Evolutionary conservation across 176 grass and related monocot genomes (phyloP), one percentile per base, ranked within the genome.

Genomic region (Panicum miliaceum): DNA sequence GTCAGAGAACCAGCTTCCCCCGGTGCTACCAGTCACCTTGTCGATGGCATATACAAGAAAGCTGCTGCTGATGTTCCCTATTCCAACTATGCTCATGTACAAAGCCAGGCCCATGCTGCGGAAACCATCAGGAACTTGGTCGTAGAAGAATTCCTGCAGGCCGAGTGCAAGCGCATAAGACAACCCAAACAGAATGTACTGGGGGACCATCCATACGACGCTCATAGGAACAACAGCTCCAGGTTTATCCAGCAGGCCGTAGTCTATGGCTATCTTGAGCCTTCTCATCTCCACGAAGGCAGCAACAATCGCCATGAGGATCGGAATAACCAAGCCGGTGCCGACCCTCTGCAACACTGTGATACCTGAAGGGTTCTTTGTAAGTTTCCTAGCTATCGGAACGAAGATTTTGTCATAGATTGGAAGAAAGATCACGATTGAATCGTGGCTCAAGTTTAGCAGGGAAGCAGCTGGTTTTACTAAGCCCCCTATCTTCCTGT

Each of bases 121-220:
- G 36, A 85, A 29, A 26, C 54, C 83, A 46, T 81, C 71, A 7
- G 81, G 91, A 12, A 94, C 92, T 75, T 94, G 92, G 25, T 81
- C 89, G 67, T 92, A 92, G 80, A 89, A 92, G 58, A 92, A 89
- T 53, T 92, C 90, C 57, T 92, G 90, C 75, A 92, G 59, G 3
- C 90, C 90, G 63, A 81, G 69, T 20, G 87, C 81, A 63, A 92
- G 84, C 23, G 84, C 63, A 8, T 89, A 87, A 34, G 90, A 64
- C 42, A 89, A 78, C 16, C 88, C 83, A 20, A 86, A 22, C 12
- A 90, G 62, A 36, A 90, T 14, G 9, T 73, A 85, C 72, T 88
- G 85, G 2, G 88, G 85, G 22, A 64, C 70, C 62, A 93, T 64
- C 82, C 85, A 93, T 78, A 86, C 35, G 16, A 93, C 12, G 69